Conservation (phyloP, 495 filamentous ascomycete genomes). For the Cenococcum geophilum region DNA sequence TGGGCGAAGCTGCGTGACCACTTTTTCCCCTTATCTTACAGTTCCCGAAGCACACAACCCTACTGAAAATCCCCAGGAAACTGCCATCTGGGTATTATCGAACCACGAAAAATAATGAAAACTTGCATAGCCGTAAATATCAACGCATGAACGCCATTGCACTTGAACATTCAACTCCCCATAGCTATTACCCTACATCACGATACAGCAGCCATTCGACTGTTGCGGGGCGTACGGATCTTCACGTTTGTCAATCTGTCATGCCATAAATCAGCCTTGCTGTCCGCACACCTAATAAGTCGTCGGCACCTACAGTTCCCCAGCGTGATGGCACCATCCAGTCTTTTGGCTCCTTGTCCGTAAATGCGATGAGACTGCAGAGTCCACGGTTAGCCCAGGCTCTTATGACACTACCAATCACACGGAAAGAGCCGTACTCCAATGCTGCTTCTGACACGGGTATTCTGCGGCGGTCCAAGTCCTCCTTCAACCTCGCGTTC, state of each 20-base stretch:
- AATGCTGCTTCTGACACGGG: conserved; percentile 90
- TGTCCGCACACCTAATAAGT: neutral
- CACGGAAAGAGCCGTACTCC: conserved; percentile 57
- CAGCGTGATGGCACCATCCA: conserved; percentile 98
- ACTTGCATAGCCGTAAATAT: conserved; percentile 28
- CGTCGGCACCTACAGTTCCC: conserved; percentile 63
- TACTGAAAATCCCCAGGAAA: conserved; percentile 20
- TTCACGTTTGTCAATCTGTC: conserved; percentile 76
- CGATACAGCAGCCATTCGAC: conserved; percentile 79
- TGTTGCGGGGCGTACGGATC: conserved; percentile 96
- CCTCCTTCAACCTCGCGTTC: conserved; percentile 88
- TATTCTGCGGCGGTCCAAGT: conserved; percentile 88
- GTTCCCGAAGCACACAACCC: conserved; percentile 23
- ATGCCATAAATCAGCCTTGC: conserved; percentile 22
- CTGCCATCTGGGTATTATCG: conserved; percentile 30
- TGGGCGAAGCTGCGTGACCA: conserved; percentile 16
- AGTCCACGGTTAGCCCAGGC: conserved; percentile 8
- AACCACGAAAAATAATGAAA: conserved; percentile 25
- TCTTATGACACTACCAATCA: neutral
- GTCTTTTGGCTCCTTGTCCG: conserved; percentile 83
- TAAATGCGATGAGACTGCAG: conserved; percentile 86
- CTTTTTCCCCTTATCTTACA: conserved; percentile 31
- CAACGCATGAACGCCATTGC: conserved; percentile 29
- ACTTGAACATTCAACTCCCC: conserved; percentile 20
- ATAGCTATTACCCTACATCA: conserved; percentile 61